These are phyloP conservation scores for Eucalyptus cloeziana DNA, from an alignment of 345 rosid genomes.

Conservation along the genomic window DNA sequence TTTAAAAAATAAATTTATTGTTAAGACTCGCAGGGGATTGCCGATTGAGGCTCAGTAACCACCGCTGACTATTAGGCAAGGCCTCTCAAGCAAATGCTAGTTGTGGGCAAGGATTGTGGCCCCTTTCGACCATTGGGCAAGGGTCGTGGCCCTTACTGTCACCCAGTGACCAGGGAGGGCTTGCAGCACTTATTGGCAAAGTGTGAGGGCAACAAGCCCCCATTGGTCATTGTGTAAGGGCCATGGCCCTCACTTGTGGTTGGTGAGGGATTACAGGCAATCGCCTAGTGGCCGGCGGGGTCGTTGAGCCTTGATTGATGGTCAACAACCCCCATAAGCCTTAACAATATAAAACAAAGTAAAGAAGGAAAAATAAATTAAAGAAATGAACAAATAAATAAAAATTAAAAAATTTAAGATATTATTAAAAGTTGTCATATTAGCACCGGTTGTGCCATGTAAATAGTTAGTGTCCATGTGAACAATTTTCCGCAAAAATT, in stretches of 20 bases:
- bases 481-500: too few relatives aligned
- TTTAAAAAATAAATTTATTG: too few relatives aligned
- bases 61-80: too few relatives aligned
- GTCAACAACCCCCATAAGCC: not conserved
- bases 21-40: not conserved
- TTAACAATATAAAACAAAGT: too few relatives aligned
- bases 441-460: rapidly evolving
- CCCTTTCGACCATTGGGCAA: not conserved
- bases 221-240: not conserved
- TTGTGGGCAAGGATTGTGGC: too few relatives aligned
- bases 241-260: not conserved
- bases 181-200: not conserved
- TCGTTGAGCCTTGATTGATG: not conserved
- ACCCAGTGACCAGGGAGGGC: not conserved
- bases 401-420: too few relatives aligned
- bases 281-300: not conserved
- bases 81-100: too few relatives aligned
- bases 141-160: not conserved
- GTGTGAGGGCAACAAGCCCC: not conserved
- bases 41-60: too few relatives aligned
- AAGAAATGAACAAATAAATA: too few relatives aligned
- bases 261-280: not conserved
- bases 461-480: rapidly evolving
- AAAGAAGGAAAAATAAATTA: too few relatives aligned
- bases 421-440: not conserved